Conservation (phyloP, 2,329 filamentous ascomycete genomes). For the Aspergillus hiratsukae region DNA sequence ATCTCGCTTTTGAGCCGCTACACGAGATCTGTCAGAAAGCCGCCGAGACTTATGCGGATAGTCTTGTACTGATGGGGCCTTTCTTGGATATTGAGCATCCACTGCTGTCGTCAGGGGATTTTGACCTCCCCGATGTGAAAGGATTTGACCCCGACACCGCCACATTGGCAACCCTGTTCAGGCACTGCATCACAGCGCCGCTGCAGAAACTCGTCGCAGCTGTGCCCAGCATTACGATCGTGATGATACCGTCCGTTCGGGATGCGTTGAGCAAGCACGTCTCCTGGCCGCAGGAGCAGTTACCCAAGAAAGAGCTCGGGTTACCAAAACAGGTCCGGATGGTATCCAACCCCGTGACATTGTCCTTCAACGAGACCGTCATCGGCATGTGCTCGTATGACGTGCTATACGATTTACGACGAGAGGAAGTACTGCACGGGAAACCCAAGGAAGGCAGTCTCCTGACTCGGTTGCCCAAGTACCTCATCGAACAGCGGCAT, state of each 20-base stretch:
- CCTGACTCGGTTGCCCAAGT: constrained; percentile 66
- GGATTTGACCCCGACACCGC: constrained; percentile 69
- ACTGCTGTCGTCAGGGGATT: constrained; percentile 72
- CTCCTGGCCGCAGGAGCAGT: constrained; percentile 75
- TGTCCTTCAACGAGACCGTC: constrained; percentile 82
- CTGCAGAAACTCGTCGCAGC: constrained; percentile 65
- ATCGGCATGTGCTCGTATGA: constrained; percentile 82
- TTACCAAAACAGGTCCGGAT: constrained; percentile 72
- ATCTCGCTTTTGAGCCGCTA: constrained; percentile 83
- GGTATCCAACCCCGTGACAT: constrained; percentile 84
- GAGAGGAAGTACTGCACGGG: constrained; percentile 63
- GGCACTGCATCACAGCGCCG: constrained; percentile 68
- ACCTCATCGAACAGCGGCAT: constrained; percentile 83
- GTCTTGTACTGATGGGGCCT: constrained; percentile 74
- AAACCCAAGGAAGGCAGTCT: constrained; percentile 55
- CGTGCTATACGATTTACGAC: constrained; percentile 73
- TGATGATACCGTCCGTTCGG: constrained; percentile 77
- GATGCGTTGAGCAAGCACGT: constrained; percentile 79
- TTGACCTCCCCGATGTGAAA: constrained; percentile 67
- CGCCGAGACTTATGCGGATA: constrained; percentile 69
- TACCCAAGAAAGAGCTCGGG: constrained; percentile 67
- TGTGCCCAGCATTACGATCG: constrained; percentile 74
- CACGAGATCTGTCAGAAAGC: constrained; percentile 76
- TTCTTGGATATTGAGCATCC: constrained; percentile 93
- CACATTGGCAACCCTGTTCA: constrained; percentile 79